phyloP scores from a whole-genome alignment of 2,329 filamentous ascomycete genomes.

The Tolypocladium ovalisporum region DNA sequence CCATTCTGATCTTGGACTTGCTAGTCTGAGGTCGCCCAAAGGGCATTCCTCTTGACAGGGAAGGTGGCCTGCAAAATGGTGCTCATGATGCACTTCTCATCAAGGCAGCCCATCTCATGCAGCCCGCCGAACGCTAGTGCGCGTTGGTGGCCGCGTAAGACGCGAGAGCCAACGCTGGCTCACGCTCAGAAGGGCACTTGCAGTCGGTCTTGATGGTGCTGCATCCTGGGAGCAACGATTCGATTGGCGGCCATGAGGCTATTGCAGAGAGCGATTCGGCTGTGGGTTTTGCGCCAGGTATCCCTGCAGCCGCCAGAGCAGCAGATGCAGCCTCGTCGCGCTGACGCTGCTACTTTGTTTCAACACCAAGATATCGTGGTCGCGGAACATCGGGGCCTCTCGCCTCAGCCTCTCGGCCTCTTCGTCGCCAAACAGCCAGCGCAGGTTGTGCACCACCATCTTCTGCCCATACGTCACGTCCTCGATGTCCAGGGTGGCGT shows the following conservation, averaged over 20 bases:
- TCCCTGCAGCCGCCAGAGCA: constrained; percentile 49
- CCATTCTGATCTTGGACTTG: constrained; percentile 22
- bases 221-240: neutral
- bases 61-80: constrained; percentile 20
- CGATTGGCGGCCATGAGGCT: neutral
- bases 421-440: constrained; percentile 37
- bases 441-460: constrained; percentile 42
- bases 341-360: constrained; percentile 22
- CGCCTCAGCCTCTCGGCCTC: constrained; percentile 27
- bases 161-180: neutral
- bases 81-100: constrained; percentile 32
- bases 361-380: constrained; percentile 32
- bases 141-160: neutral
- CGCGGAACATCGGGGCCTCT: constrained; percentile 20
- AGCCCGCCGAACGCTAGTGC: constrained; percentile 30
- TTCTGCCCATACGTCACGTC: constrained; percentile 20
- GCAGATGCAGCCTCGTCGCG: constrained; percentile 33
- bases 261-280: neutral
- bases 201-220: neutral
- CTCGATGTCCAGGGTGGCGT: constrained; percentile 33
- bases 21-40: constrained; percentile 12
- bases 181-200: neutral
- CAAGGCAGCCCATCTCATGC: constrained; percentile 41
- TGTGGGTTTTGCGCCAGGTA: constrained; percentile 25
- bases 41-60: constrained; percentile 11